Percentiles rank a stretch among this genome's conserved stretches.
Conservation (phyloP, 78 protist genomes). For the Dictyostelium discoideum region DNA sequence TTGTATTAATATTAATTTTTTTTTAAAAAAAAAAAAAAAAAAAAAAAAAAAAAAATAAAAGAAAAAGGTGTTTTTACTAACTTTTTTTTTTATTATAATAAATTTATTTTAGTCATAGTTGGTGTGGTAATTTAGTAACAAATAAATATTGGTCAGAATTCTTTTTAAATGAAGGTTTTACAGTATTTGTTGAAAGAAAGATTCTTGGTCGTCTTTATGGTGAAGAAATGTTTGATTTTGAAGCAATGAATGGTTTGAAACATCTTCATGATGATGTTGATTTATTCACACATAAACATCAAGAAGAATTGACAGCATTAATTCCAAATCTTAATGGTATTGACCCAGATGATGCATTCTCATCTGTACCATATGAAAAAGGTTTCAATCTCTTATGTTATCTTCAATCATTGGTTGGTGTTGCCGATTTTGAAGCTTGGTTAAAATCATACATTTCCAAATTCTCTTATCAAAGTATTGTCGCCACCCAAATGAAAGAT, state of each 20-base stretch:
- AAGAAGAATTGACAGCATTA: slow-evolving; percentile 73
- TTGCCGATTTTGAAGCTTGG: slow-evolving; percentile 61
- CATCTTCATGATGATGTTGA: slow-evolving; percentile 74
- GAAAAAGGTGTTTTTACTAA: neutral
- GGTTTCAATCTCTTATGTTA: slow-evolving; percentile 87
- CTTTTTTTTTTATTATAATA: neutral
- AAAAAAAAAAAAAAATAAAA: too few relatives aligned
- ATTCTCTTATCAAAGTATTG: slow-evolving; percentile 49
- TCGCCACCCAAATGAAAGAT: slow-evolving; percentile 77
- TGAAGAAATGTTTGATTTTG: slow-evolving; percentile 59
- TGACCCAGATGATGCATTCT: slow-evolving; percentile 93
- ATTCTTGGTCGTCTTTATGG: slow-evolving; percentile 78
- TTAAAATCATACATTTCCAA: slow-evolving; percentile 47
- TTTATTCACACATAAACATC: slow-evolving; percentile 23
- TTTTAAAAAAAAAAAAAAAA: neutral
- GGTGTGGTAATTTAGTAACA: slow-evolving; percentile 90
- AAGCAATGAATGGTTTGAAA: slow-evolving; percentile 80
- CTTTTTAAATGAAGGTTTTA: slow-evolving; percentile 86
- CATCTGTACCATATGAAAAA: slow-evolving; percentile 92
- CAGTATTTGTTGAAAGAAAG: slow-evolving; percentile 88
- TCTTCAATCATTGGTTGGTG: slow-evolving; percentile 86
- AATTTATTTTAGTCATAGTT: slow-evolving; percentile 46
- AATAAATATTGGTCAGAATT: slow-evolving; percentile 84
- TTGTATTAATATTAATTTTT: neutral
- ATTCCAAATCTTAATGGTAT: slow-evolving; percentile 71